Evolutionary conservation across 2,329 filamentous ascomycete species (phyloP).

Genomic region (Boeremia lycopersici): DNA sequence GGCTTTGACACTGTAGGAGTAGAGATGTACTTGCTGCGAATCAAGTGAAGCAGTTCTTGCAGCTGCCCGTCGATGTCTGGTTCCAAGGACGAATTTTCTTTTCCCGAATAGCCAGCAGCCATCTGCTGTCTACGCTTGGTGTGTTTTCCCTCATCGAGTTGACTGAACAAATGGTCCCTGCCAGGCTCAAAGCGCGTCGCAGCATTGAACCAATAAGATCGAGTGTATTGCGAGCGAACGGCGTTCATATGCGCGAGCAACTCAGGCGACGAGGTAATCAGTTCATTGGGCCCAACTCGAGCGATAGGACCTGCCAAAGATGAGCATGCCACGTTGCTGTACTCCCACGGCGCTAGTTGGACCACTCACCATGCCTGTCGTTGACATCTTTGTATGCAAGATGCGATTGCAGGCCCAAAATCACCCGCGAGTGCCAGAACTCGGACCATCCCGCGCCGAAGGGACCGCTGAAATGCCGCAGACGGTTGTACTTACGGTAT

Average conservation of each 20-base stretch:
- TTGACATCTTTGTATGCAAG: slow-evolving; percentile 27
- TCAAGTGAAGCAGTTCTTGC: slow-evolving; percentile 53
- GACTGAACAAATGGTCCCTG: slow-evolving; percentile 58
- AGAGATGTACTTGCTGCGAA: slow-evolving; percentile 52
- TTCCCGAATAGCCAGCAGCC: slow-evolving; percentile 58
- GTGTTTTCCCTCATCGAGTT: slow-evolving; percentile 56
- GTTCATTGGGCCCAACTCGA: slow-evolving; percentile 54
- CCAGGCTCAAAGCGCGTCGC: slow-evolving; percentile 56
- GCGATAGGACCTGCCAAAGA: slow-evolving; percentile 44
- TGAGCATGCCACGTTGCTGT: neutral
- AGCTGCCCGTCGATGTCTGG: slow-evolving; percentile 55
- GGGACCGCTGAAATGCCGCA: slow-evolving; percentile 30
- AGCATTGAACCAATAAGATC: slow-evolving; percentile 36
- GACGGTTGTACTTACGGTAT: slow-evolving; percentile 21
- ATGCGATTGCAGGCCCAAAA: slow-evolving; percentile 24
- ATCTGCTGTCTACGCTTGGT: slow-evolving; percentile 51
- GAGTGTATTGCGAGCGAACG: slow-evolving; percentile 49
- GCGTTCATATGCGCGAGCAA: slow-evolving; percentile 51
- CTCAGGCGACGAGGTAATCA: slow-evolving; percentile 56
- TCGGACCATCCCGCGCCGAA: slow-evolving; percentile 32
- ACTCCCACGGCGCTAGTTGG: neutral
- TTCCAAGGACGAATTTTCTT: slow-evolving; percentile 59
- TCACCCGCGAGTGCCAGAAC: slow-evolving; percentile 26
- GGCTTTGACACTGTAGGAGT: slow-evolving; percentile 15
- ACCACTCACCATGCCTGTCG: slow-evolving; percentile 31